These are phyloP conservation scores for Butyriboletus loyo DNA, from an alignment of 768 basidiomycete species.

Conservation along the genomic window DNA sequence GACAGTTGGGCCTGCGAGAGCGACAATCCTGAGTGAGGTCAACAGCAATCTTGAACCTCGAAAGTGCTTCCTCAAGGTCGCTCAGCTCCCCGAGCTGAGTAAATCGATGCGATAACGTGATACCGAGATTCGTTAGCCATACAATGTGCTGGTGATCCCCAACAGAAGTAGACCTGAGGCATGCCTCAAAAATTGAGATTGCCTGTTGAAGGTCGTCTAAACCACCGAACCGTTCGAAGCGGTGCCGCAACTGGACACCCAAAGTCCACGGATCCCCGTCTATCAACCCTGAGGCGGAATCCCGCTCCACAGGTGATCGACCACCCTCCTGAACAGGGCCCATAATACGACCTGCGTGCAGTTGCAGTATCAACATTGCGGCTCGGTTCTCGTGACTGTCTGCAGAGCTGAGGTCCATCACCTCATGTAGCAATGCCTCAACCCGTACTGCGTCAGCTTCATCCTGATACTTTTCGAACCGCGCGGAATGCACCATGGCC, in stretches of 20 bases:
- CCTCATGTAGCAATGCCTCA: background rate
- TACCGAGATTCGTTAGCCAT: too few relatives aligned
- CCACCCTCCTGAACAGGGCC: background rate
- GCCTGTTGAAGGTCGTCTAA: too few relatives aligned
- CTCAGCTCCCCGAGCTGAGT: background rate
- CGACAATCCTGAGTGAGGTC: too few relatives aligned
- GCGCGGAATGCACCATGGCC: background rate
- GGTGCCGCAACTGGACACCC: background rate
- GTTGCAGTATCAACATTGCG: background rate
- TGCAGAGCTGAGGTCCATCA: background rate
- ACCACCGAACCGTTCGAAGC: background rate
- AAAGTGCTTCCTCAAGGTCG: constrained; percentile 3
- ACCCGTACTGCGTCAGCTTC: background rate
- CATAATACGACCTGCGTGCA: background rate
- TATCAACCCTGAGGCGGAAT: background rate
- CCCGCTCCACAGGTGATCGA: background rate
- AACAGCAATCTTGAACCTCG: background rate
- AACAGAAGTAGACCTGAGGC: too few relatives aligned
- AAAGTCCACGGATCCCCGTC: background rate
- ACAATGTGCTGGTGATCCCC: too few relatives aligned
- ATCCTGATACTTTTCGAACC: background rate
- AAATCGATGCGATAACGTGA: too few relatives aligned
- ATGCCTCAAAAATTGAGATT: too few relatives aligned
- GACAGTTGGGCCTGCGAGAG: too few relatives aligned
- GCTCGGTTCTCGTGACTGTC: background rate